Base-by-base conservation (phyloP, 108 stramenopile genomes). In the Skeletonema grethae region DNA sequence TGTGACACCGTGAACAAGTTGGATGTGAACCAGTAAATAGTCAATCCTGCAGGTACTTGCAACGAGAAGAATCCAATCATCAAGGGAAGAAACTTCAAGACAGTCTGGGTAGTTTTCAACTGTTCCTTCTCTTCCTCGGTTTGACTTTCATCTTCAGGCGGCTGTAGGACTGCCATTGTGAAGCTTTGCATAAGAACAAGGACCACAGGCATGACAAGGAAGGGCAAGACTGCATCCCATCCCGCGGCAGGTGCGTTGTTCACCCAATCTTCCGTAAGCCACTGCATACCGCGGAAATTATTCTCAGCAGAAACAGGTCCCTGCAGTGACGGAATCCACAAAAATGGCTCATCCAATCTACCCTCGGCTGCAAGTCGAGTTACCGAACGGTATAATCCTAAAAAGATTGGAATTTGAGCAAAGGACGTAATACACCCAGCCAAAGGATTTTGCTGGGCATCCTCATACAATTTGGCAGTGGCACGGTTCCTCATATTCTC, bases 21-120 rank as follows among this genome's bases (percentile, higher is more conserved):
- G 60, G 93, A 89, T 11, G 93, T 93, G 72, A 97, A 91, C 97
- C 97, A 98, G 76, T 98, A 98, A 46, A 98, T 88, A 10, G 95
- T 96, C 59, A 98, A 76, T 7, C 95, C 97, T n/a, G 97, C 93
- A 61, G 97, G 97, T 13, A 98, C 97, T 79, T 96, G 97, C 25
- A 97, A 80, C 48, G 89, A 89, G 77, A 97, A 97, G 84, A 87
- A 97, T 50, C 96, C 96, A 77, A 98, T 96, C 86, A 97, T 82
- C 41, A 98, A 83, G 3, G 97, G 96, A 25, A 98, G 86, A 61
- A 96, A 94, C 71, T 97, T 98, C 68, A 98, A 77, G 30, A 96
- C 60, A 9, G 20, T 72, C 69, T 92, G 86, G 12, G 90, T 85
- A 34, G 61, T 78, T 80, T 92, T 86, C 43, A 81, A 30, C 31